phyloP scores from a whole-genome alignment of 2,329 filamentous ascomycete species.

The Talaromyces sp. region DNA sequence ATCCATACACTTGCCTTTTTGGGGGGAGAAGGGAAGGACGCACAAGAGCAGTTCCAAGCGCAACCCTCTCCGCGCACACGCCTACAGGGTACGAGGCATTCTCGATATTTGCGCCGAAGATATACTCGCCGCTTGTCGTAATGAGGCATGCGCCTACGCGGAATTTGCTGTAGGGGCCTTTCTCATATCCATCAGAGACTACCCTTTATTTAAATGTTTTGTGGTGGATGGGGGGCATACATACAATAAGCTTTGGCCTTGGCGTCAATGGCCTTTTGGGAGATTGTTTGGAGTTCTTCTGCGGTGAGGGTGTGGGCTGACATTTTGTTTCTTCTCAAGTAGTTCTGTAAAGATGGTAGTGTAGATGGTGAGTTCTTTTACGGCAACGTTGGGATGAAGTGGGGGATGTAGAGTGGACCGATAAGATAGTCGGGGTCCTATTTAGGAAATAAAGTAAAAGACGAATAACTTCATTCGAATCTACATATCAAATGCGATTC shows the following conservation, averaged over 20 bases:
- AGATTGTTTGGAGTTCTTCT: conserved; percentile 65
- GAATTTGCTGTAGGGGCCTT: conserved; percentile 81
- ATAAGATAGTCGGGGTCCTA: background rate
- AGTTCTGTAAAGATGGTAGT: background rate
- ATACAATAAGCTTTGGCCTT: conserved; percentile 78
- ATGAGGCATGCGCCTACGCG: conserved; percentile 83
- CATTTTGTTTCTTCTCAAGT: conserved; percentile 22
- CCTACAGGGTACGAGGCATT: conserved; percentile 91
- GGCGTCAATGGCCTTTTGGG: conserved; percentile 63
- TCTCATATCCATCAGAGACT: background rate
- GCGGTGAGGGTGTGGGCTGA: conserved; percentile 50
- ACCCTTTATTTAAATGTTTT: background rate
- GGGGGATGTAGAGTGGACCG: background rate
- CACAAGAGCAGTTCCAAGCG: conserved; percentile 73
- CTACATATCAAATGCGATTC: background rate
- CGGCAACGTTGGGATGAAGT: background rate
- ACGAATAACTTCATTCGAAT: background rate
- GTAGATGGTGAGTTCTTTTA: background rate
- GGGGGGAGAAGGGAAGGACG: conserved; percentile 21
- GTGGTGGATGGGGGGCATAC: background rate
- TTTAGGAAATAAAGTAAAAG: background rate
- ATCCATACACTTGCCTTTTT: background rate
- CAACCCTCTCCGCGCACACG: conserved; percentile 94
- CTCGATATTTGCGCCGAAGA: conserved; percentile 85
- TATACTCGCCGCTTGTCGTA: conserved; percentile 54